Evolutionary conservation across 2,329 filamentous ascomycete species (phyloP), one percentile per base, ranked within the genome.

Genomic region (Taxawa tesnikishii): DNA sequence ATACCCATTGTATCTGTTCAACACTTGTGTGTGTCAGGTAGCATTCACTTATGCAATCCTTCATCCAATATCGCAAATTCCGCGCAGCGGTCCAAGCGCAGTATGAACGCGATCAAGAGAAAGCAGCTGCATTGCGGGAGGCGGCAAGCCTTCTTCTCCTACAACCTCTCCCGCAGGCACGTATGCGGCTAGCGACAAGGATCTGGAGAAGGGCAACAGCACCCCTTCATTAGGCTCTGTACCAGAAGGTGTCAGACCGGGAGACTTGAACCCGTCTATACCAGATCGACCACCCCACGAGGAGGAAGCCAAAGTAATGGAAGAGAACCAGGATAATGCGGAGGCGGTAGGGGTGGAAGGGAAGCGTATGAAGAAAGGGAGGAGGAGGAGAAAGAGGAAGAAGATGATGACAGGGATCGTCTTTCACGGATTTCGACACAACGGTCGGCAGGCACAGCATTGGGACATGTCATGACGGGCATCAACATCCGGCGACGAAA

Each of bases 391-490:
- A 39, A 45, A 16, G 38, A 29, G 3, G 34, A 36, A 19, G 32
- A 34, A 8, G 34, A 43, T 11, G 38, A 37, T 4, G 34, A 38
- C 15, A 26, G 31, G 6, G 39, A 47, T 6, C 40, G 40, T n/a
- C 31, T 53, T 11, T 51, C 50, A 8, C 42, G 45, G 5, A 40
- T 41, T 2, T 41, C 44, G 4, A 56, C 51, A 1, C 48, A 48
- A 15, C 43, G 47, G 13, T 52, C 49, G 6, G 36, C 41, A 10
- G 49, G 52, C 6, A 49, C 49, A 2, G 48, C 47, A n/a, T 44
- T 59, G 1, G 54, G 55, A 1, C 36, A 37, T 9, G 42, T 48
- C 4, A 34, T 60, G 13, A 58, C 55, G 3, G 55, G 56, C 25
- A 49, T 60, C 29, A 40, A 54, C 16, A 48, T 56, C 7, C 50